Base-by-base conservation (phyloP, 202 grass and related monocot species). In the Brachypodium distachyon region DNA sequence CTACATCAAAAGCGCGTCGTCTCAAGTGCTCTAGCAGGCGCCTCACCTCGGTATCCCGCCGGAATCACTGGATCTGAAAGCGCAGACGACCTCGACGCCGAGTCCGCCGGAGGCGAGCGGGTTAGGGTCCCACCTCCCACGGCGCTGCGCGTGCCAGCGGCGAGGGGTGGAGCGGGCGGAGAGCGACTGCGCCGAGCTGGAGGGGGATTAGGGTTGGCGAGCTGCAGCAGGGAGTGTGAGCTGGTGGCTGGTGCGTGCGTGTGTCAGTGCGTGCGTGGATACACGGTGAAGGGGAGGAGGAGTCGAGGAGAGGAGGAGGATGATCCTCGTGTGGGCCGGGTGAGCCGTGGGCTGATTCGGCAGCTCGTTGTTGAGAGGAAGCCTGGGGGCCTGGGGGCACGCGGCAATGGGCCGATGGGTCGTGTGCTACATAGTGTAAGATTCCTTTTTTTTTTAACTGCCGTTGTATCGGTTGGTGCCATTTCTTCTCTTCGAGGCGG, bases 161-260 rank as follows among this genome's bases (percentile, higher is more conserved):
- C 11, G 60, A 28, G 50, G 13, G 47, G 33, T 16, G 59, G 47
- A 8, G 9, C 7, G 27, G 8, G 18, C 27, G 38, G n/a, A n/a
- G n/a, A n/a, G n/a, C 16, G 18, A 32, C 54, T 31, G 58, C 58
- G 59, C 38, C 25, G 54, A 66, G 48, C 14, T 53, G 47, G 49
- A 34, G 63, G 49, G 47, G 63, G 18, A 57, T 69, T 79, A 69
- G 77, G 77, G 63, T 58, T 69, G 63, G 61, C 48, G 25, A 78
- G 75, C 46, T 1, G 76, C 36, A 40, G 48, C 25, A 42, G 76
- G n/a, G n/a, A n/a, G n/a, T n/a, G 48, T 67, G 76, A 67, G 61
- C 59, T 50, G 29, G 29, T 5, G 50, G 23, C 49, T 25, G 61
- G 22, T 42, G 60, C 31, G 52, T 58, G 52, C 54, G 38, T 56